These are phyloP conservation scores for Cocos nucifera DNA, from an alignment of 176 grass and related monocot species.

Conservation along the genomic window DNA sequence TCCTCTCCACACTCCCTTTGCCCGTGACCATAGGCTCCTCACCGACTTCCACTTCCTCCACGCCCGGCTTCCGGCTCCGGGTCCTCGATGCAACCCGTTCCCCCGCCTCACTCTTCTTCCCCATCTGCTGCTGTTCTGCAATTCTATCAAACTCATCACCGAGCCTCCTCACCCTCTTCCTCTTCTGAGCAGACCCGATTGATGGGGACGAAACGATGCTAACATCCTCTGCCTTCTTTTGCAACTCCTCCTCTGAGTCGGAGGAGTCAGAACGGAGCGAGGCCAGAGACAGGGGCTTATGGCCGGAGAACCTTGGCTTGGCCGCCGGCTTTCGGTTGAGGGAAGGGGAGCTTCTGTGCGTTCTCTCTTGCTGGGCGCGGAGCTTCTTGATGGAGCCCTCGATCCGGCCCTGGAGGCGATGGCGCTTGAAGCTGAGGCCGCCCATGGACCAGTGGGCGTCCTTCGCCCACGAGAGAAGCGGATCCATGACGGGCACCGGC, in stretches of 20 bases:
- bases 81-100: no score
- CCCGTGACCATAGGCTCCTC: background rate
- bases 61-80: background rate
- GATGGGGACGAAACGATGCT: background rate
- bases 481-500: constrained; percentile 47
- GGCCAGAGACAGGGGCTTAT: background rate
- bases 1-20: constrained; percentile 4
- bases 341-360: constrained; percentile 2
- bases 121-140: constrained; percentile 19
- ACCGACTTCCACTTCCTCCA: background rate
- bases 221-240: constrained; percentile 10
- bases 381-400: constrained; percentile 80
- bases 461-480: constrained; percentile 60
- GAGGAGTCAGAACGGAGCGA: constrained; percentile 33
- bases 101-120: no score
- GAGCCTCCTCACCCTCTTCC: constrained; percentile 53
- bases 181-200: constrained; percentile 23
- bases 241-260: constrained; percentile 19
- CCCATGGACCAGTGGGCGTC: constrained; percentile 99
- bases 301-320: constrained; percentile 20
- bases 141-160: constrained; percentile 62
- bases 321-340: constrained; percentile 15
- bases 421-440: constrained; percentile 52
- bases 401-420: constrained; percentile 82
- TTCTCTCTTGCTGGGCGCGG: constrained; percentile 22